These are phyloP conservation scores for Zymoseptoria tritici DNA, from an alignment of 2,329 filamentous ascomycete species.

Conservation along the genomic window DNA sequence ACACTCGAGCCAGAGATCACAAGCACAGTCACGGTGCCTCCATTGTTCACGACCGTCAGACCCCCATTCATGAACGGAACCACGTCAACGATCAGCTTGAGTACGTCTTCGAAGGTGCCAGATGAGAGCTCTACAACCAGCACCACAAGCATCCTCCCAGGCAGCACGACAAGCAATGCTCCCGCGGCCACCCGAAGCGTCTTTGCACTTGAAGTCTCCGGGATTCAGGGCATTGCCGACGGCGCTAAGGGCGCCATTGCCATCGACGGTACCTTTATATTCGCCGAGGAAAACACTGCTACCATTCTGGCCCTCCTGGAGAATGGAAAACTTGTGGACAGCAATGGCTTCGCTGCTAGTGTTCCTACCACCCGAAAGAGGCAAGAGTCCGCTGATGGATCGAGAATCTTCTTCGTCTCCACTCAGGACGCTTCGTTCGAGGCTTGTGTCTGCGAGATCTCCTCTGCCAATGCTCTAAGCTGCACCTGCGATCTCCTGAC, in stretches of 20 bases:
- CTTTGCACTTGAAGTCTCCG: neutral
- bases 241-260: neutral
- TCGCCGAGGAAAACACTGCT: neutral
- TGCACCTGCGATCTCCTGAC: neutral
- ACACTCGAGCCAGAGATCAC: neutral
- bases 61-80: neutral
- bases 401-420: neutral
- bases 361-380: neutral
- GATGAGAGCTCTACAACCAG: too few relatives aligned
- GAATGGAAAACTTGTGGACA: neutral
- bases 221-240: neutral
- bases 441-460: neutral
- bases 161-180: neutral
- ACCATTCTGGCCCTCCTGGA: neutral
- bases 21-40: neutral
- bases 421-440: neutral
- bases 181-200: neutral
- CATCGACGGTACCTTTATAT: neutral
- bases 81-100: constrained; percentile 19
- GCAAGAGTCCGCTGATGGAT: neutral
- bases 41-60: too few relatives aligned
- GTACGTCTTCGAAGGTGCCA: neutral
- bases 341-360: neutral
- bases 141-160: neutral
- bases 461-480: neutral